Base-by-base conservation (phyloP, 2,329 filamentous ascomycete species). In the Trichoderma polysporum region DNA sequence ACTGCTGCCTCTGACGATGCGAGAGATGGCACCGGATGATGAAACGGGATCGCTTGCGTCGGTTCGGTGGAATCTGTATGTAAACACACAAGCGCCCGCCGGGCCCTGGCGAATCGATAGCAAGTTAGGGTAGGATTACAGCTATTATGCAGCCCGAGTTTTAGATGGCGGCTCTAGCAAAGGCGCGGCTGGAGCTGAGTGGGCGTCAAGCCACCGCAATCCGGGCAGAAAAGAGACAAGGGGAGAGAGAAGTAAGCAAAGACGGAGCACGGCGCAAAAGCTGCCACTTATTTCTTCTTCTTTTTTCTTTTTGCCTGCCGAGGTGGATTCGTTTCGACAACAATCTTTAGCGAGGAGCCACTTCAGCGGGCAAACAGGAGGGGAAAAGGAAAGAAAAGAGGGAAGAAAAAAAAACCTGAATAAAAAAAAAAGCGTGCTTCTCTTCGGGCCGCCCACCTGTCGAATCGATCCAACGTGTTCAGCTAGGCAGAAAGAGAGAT, bases 81-180 rank as follows among this genome's bases (percentile, higher is more conserved):
- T 62, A 62, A 62, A 62, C 59, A 62, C 59, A 62, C 59, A 62
- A 53, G 59, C 49, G 47, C 47, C 59, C 31, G 29, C 50, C 59
- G 25, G 47, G 58, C 58, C 58, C 58, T 50, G 58, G 45, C 22
- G 39, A 39, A 39, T 61, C 47, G 58, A 47, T 45, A 62, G 35
- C 49, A 39, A 41, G 59, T 37, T 50, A 52, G 50, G 59, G 59
- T 62, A 39, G 47, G 47, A 62, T 62, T 50, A 15, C 59, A 41
- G 41, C 57, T 62, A 33, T 61, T 45, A 22, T 12, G 33, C 33
- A 13, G 33, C 33, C 47, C 33, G 19, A 50, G 9, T 50, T n/a
- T 19, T 61, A 19, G 47, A 53, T 52, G 33, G 50, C 59, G 39
- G 59, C 59, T 31, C 59, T 17, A 60, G 47, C 25, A 62, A 25